A percentile compares a stretch with the other conserved stretches of the same genome.
Evolutionary conservation across 306 rosid genomes (phyloP).

Genomic region (Clitoria ternatea): DNA sequence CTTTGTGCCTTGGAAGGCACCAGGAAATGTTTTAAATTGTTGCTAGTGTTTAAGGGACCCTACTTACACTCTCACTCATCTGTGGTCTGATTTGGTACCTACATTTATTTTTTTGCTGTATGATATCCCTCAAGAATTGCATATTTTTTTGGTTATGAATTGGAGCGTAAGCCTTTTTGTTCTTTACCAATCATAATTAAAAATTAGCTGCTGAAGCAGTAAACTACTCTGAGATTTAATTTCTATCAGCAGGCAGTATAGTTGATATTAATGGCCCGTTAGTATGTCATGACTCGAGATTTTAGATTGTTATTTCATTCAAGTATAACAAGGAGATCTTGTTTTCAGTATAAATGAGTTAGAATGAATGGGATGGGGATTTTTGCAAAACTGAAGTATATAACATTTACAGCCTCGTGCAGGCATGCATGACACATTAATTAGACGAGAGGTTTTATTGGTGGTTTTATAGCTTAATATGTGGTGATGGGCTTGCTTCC

Average conservation of each 20-base stretch:
- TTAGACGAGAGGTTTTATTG: not conserved
- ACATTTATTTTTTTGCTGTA: not conserved
- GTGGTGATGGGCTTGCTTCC: not conserved
- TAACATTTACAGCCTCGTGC: no score
- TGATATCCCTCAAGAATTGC: not conserved
- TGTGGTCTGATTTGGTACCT: not conserved
- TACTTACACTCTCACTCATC: not conserved
- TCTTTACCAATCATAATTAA: no score
- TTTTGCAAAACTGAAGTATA: not conserved
- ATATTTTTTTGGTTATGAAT: not conserved
- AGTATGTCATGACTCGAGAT: not conserved
- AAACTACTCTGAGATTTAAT: conserved; percentile 14
- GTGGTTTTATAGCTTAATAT: not conserved
- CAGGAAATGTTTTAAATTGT: not conserved
- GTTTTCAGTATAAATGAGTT: not conserved
- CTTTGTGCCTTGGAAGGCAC: not conserved
- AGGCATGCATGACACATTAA: not conserved
- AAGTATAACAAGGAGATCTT: not conserved
- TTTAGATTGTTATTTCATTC: not conserved
- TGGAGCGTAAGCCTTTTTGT: not conserved
- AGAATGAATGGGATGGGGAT: not conserved
- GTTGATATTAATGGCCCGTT: not conserved
- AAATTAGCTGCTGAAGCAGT: conserved; percentile 62
- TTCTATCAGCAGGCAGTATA: conserved; percentile 8
- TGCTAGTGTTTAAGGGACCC: not conserved